A percentile compares a stretch with the other conserved stretches of the same genome.
These are phyloP conservation scores for Claviceps africana DNA, from an alignment of 2,329 filamentous ascomycete genomes.

Conservation along the genomic window DNA sequence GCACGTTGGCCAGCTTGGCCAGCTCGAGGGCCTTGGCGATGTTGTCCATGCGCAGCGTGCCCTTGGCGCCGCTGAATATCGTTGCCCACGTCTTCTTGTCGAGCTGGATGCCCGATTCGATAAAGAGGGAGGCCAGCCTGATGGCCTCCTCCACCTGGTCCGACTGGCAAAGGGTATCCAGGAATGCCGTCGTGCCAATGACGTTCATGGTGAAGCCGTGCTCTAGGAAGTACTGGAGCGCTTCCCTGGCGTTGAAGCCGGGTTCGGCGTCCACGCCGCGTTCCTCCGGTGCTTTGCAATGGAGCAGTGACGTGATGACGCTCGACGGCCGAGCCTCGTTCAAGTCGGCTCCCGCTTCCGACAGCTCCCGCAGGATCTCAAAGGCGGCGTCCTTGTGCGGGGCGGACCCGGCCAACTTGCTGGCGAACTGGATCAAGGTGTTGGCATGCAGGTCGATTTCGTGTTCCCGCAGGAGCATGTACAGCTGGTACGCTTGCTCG, in stretches of 20 bases:
- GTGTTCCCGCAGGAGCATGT: conserved; percentile 18
- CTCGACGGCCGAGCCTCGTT: conserved; percentile 34
- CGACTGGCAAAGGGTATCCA: conserved; percentile 54
- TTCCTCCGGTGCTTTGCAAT: conserved; percentile 12
- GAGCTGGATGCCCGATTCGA: conserved; percentile 37
- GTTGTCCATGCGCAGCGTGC: conserved; percentile 34
- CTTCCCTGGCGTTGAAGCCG: conserved; percentile 17
- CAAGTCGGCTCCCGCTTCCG: conserved; percentile 28
- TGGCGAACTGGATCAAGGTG: conserved; percentile 35
- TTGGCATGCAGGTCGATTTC: conserved; percentile 22
- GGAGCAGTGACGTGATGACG: conserved; percentile 46
- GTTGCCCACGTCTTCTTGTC: conserved; percentile 55
- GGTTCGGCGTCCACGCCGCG: conserved; percentile 8
- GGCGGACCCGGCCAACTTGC: conserved; percentile 25
- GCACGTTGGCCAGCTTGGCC: conserved; percentile 34
- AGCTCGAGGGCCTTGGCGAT: conserved; percentile 28
- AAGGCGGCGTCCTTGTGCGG: conserved; percentile 29
- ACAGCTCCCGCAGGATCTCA: conserved; percentile 22
- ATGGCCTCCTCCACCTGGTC: conserved; percentile 23
- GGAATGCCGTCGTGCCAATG: conserved; percentile 49
- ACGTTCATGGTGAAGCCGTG: conserved; percentile 50
- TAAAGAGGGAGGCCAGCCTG: conserved; percentile 19
- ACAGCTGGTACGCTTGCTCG: conserved; percentile 21
- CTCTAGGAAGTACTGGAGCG: conserved; percentile 32
- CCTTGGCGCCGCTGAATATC: conserved; percentile 58